Base-by-base conservation (phyloP, 192 early-diverging fungal genomes). In the Entophlyctis helioformis region DNA sequence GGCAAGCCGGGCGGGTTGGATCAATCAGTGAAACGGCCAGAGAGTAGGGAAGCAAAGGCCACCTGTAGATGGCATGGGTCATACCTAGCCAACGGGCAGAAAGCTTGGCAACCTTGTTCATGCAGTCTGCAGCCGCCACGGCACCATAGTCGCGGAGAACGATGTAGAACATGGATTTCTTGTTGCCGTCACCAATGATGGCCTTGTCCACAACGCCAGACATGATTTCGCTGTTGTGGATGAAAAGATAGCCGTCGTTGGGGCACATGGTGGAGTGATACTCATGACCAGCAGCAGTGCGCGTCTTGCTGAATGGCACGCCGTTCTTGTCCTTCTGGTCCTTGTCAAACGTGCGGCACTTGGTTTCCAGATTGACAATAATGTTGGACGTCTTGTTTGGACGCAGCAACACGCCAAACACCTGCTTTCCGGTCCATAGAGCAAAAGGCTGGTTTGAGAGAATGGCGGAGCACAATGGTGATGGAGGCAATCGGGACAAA, bases 401-500 rank as follows among this genome's bases (percentile, higher is more conserved):
- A 42, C 84, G 69, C 64, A 99, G 67, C 11, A 99, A 60, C 24
- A 94, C 74, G 44, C 76, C 77, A 52, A 98, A 89, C 22, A 96
- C 62, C 64, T 98, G 95, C 63, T 96, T 96, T 43, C 95, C 95
- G 8, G 95, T 90, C 95, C 95, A 98, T 21, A 96, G 59, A 40
- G 69, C 71, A 11, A 80, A 59, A 3, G 96, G 96, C 74, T 69
- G 18, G 25, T 37, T 35, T 33, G 11, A 29, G 34, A 51, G 34
- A 52, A n/a, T 0, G 19, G 51, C 9, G 6, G 48, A 62, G 20
- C 7, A 55, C 11, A 42, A 56, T 12, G 18, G 22, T 56, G 15
- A 13, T 19, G 12, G 0, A 24, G 6, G 20, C 2, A 52, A 35
- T 31, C 29, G 11, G 29, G 6, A 11, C 4, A 11, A 31, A 11